Conservation (phyloP, 2,329 filamentous ascomycete species). For the Neopestalotiopsis rosae region DNA sequence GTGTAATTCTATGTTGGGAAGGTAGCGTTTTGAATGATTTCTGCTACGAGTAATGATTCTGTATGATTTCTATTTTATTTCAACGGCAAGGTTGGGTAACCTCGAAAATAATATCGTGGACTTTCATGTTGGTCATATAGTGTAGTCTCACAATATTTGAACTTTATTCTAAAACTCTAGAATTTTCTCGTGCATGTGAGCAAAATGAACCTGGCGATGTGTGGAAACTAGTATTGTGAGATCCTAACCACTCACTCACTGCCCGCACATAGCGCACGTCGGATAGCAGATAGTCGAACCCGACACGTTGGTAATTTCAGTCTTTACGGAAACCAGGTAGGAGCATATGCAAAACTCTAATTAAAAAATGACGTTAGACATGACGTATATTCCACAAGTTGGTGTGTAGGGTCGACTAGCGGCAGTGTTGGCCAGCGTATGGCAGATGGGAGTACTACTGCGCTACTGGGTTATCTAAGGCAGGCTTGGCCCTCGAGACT, state of each 20-base stretch:
- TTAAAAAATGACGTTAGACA: constrained; percentile 27
- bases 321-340: not conserved
- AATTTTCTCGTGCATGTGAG: not conserved
- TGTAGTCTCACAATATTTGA: constrained; percentile 1
- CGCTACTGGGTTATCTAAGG: not conserved
- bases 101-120: not conserved
- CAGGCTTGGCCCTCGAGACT: not conserved
- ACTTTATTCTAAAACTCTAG: not conserved
- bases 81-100: not conserved
- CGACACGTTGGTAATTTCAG: not conserved
- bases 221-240: not conserved
- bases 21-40: not conserved
- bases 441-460: constrained; percentile 1
- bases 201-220: not conserved
- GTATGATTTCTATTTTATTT: constrained; percentile 12
- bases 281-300: not conserved
- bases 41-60: constrained; percentile 13
- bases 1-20: not conserved
- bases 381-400: constrained; percentile 25
- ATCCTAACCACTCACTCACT: not conserved
- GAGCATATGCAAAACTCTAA: constrained; percentile 12
- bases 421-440: constrained; percentile 6
- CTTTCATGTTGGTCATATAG: constrained; percentile 3
- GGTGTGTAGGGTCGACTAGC: constrained; percentile 24
- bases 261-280: not conserved